Conservation (phyloP, 176 grass and related monocot genomes). For the Alloteropsis semialata region DNA sequence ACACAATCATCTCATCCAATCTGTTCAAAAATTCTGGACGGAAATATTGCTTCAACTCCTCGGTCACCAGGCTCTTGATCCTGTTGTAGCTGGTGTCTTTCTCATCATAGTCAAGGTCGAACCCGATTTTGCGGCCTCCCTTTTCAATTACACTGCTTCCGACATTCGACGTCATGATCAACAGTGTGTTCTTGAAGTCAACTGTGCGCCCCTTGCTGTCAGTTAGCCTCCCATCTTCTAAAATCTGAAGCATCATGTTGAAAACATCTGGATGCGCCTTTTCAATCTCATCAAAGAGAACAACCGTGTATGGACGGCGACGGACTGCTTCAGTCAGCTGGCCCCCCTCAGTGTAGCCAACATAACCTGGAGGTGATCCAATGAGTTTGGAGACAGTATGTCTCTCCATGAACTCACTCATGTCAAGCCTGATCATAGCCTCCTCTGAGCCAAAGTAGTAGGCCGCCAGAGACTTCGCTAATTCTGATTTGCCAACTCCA, state of each 20-base stretch:
- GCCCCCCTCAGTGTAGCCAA: slow-evolving; percentile 93
- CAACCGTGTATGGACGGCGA: slow-evolving; percentile 83
- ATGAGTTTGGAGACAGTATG: slow-evolving; percentile 94
- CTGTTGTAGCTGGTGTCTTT: slow-evolving; percentile 92
- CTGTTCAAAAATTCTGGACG: slow-evolving; percentile 87
- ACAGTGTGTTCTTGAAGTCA: slow-evolving; percentile 87
- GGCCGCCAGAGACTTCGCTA: slow-evolving; percentile 81
- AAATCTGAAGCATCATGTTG: slow-evolving; percentile 99
- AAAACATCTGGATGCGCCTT: slow-evolving; percentile 98
- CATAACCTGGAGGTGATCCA: slow-evolving; percentile 94
- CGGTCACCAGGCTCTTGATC: slow-evolving; percentile 89
- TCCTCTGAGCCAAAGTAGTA: slow-evolving; percentile 96
- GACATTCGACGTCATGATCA: slow-evolving; percentile 92
- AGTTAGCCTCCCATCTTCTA: slow-evolving; percentile 95
- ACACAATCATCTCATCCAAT: slow-evolving; percentile 95
- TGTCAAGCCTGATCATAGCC: slow-evolving; percentile 93
- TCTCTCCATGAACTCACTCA: slow-evolving; percentile 99
- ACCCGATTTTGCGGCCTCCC: slow-evolving; percentile 84
- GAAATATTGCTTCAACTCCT: slow-evolving; percentile 96
- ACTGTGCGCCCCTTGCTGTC: slow-evolving; percentile 87
- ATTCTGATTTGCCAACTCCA: slow-evolving; percentile 94
- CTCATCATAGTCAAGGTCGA: slow-evolving; percentile 81
- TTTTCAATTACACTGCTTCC: slow-evolving; percentile 95
- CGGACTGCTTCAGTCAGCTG: slow-evolving; percentile 88
- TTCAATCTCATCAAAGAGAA: slow-evolving; percentile 97